Evolutionary conservation across 176 grass and related monocot genomes (phyloP), one percentile per base, ranked within the genome.

Genomic region (Oryza brachyantha): DNA sequence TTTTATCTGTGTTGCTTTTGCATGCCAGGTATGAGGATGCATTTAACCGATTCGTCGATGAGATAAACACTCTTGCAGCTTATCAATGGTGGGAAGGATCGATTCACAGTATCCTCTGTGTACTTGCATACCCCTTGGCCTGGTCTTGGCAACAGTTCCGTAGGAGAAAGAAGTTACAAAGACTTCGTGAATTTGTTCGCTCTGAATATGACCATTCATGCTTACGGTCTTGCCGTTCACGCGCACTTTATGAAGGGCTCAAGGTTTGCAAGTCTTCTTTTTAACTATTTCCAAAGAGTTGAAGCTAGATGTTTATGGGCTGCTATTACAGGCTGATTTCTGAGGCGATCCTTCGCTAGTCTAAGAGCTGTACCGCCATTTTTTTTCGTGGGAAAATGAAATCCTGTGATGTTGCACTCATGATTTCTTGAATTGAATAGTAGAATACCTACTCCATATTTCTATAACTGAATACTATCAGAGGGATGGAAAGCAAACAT

Each of bases 61-160:
- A 99, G 59, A 99, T 99, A 71, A 99, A 99, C 73, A 87, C 86
- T 9, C 90, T 99, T 72, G 90, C 96, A 50, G 86, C 92, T 68
- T 99, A 99, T 87, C 96, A 99, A 68, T 99, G 96, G 96, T 99
- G 96, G 96, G 96, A 99, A 79, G 96, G 92, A 81, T 92, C 96
- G 27, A 80, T 99, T 27, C 85, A 99, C 45, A 96, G 81, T 72
- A 93, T 99, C 77, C 79, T 96, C 13, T 89, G 92, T 87, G 70
- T 96, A 78, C 79, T 90, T 81, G 90, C 90, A 26, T 93, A 96
- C 54, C 96, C 96, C 19, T 87, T 99, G 34, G 92, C 96, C 46
- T 99, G 96, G 96, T 96, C 96, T 13, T 99, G 96, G 96, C 90
- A 99, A 55, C 96, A 99, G 62, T 99, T 93, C 92, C 84, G 96